phyloP scores from a whole-genome alignment of 352 stramenopile species.

The Globisporangium ultimum region DNA sequence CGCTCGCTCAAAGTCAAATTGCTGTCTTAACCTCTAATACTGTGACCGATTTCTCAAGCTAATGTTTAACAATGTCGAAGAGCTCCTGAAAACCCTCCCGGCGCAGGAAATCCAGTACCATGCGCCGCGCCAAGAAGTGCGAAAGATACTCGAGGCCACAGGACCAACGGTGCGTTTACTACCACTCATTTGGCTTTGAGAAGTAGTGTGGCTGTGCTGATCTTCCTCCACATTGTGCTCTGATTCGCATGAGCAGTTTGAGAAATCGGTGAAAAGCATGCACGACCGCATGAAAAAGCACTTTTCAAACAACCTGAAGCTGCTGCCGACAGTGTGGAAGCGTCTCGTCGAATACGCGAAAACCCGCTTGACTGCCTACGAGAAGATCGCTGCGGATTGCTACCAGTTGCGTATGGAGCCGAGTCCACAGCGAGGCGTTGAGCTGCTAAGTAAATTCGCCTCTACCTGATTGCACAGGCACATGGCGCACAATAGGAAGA shows the following conservation, averaged over 20 bases:
- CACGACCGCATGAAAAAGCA: constrained; percentile 77
- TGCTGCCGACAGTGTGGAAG: constrained; percentile 51
- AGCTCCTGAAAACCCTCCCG: constrained; percentile 50
- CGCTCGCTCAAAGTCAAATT: neutral
- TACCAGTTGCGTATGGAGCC: constrained; percentile 64
- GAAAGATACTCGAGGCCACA: constrained; percentile 42
- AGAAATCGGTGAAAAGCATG: constrained; percentile 66
- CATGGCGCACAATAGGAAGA: neutral
- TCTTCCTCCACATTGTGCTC: no score
- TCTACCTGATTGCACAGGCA: constrained; percentile 16
- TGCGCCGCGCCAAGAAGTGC: constrained; percentile 51
- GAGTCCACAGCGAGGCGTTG: constrained; percentile 27
- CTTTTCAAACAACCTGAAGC: constrained; percentile 45
- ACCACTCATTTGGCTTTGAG: neutral
- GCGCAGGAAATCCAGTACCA: constrained; percentile 68
- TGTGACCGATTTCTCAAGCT: constrained; percentile 19
- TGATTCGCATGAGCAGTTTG: constrained; percentile 29
- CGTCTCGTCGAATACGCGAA: constrained; percentile 42
- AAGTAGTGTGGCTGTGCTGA: neutral
- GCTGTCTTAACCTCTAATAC: neutral
- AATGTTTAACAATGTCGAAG: constrained; percentile 51
- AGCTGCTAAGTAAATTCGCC: constrained; percentile 46
- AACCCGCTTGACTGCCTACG: constrained; percentile 37
- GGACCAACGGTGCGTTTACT: constrained; percentile 25
- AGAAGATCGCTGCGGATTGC: constrained; percentile 47